These are phyloP conservation scores for Avena sativa DNA, from an alignment of 176 grass and related monocot species.

Conservation along the genomic window DNA sequence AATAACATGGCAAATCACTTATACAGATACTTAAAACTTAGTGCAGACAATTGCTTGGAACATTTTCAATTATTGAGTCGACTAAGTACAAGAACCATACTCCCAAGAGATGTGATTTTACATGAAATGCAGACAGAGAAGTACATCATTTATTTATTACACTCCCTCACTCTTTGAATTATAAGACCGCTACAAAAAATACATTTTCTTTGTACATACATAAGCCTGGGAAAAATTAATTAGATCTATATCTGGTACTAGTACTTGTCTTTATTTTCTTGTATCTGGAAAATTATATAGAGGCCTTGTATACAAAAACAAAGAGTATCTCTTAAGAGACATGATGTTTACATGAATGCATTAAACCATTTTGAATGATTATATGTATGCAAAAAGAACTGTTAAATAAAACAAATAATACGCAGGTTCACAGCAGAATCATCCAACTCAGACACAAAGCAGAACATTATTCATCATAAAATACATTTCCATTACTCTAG, in stretches of 20 bases:
- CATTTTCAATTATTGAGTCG: background rate
- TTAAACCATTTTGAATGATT: background rate
- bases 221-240: too few species aligned
- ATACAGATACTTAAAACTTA: background rate
- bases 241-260: too few species aligned
- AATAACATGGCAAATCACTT: background rate
- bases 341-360: background rate
- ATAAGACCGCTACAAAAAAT: too few species aligned
- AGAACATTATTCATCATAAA: background rate
- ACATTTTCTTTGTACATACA: too few species aligned
- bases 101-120: too few species aligned
- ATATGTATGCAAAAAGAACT: background rate
- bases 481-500: background rate
- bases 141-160: too few species aligned
- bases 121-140: background rate
- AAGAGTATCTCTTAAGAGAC: background rate
- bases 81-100: background rate
- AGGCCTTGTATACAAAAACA: too few species aligned
- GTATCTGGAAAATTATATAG: too few species aligned
- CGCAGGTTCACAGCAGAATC: conserved; percentile 1
- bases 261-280: too few species aligned
- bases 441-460: background rate
- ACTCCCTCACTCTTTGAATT: too few species aligned
- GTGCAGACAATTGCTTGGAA: background rate
- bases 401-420: background rate